Evolutionary conservation across 352 stramenopile genomes (phyloP).

Genomic region (Phytophthora agathidicida): DNA sequence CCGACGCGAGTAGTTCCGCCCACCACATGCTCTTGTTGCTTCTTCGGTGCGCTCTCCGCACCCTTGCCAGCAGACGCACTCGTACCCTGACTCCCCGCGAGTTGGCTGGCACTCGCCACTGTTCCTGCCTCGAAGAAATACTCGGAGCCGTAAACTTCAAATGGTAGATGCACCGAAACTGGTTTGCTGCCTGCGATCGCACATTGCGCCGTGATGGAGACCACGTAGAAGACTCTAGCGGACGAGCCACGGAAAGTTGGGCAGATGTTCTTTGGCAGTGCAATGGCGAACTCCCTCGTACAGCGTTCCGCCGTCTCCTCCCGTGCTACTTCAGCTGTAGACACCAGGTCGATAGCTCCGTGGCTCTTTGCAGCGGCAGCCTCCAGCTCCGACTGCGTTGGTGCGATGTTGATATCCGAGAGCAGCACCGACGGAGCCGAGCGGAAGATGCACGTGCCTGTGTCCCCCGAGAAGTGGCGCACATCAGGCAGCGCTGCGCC

Average conservation of each 20-base stretch:
- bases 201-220: conserved; percentile 56
- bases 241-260: conserved; percentile 64
- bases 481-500: conserved; percentile 39
- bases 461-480: conserved; percentile 56
- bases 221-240: conserved; percentile 65
- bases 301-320: conserved; percentile 50
- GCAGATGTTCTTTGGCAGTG: conserved; percentile 51
- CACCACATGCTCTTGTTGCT: conserved; percentile 18
- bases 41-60: conserved; percentile 4
- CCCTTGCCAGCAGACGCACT: not conserved
- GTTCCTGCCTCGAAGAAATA: conserved; percentile 53
- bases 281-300: conserved; percentile 59
- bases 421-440: conserved; percentile 58
- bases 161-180: conserved; percentile 58
- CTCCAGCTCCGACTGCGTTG: conserved; percentile 37
- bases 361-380: conserved; percentile 9
- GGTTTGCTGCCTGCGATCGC: conserved; percentile 32
- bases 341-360: conserved; percentile 8
- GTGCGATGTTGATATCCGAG: conserved; percentile 63
- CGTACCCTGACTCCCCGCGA: conserved; percentile 22
- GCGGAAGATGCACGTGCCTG: conserved; percentile 63
- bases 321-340: conserved; percentile 11
- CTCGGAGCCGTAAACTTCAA: conserved; percentile 62
- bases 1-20: conserved; percentile 32
- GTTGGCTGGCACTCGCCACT: conserved; percentile 36